These are phyloP conservation scores for Ceratocystis alfenasii DNA, from an alignment of 2,329 filamentous ascomycete genomes.

Conservation along the genomic window DNA sequence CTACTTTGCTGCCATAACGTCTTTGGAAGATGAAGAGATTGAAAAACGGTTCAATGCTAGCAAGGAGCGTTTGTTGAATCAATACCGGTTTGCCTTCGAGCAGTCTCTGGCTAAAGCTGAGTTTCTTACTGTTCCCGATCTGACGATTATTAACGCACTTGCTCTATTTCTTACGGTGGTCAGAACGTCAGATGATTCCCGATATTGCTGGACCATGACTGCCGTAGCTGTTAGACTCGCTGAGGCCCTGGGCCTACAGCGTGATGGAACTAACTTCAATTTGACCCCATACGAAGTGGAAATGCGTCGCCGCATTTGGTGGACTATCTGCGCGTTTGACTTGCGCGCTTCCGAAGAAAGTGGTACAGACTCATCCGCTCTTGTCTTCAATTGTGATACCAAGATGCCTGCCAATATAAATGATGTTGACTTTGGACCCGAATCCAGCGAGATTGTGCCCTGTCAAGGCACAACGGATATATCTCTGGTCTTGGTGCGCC, in stretches of 20 bases:
- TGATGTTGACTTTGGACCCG: constrained; percentile 37
- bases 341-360: constrained; percentile 43
- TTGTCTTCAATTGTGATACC: constrained; percentile 36
- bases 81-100: constrained; percentile 44
- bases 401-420: constrained; percentile 40
- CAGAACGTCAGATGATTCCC: constrained; percentile 36
- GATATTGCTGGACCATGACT: constrained; percentile 49
- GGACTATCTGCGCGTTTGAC: constrained; percentile 47
- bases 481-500: constrained; percentile 38
- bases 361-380: constrained; percentile 32
- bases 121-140: constrained; percentile 45
- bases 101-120: constrained; percentile 46
- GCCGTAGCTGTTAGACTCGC: constrained; percentile 47
- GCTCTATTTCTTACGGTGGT: constrained; percentile 43
- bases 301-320: constrained; percentile 50
- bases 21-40: constrained; percentile 49
- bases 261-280: constrained; percentile 40
- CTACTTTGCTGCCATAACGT: constrained; percentile 47
- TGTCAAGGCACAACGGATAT: constrained; percentile 42
- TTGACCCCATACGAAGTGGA: constrained; percentile 48
- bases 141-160: constrained; percentile 47
- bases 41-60: constrained; percentile 34
- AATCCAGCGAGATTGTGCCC: constrained; percentile 38
- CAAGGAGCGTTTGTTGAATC: constrained; percentile 35
- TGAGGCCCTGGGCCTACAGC: constrained; percentile 49